Conservation (phyloP, 805 yeast species). For the Candida insectorum region DNA sequence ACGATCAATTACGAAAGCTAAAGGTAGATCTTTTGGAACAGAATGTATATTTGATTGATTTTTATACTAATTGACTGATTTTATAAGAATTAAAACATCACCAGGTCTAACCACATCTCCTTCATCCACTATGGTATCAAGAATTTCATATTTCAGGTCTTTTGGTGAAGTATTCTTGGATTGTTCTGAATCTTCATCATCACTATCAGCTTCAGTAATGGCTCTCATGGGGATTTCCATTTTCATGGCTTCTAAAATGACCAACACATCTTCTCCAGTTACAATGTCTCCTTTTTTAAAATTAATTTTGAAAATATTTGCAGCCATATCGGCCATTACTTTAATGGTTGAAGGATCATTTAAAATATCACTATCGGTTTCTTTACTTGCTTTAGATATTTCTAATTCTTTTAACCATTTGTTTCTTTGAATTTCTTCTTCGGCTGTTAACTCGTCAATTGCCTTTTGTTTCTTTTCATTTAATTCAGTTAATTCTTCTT, state of each 20-base stretch:
- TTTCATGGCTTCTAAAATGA: slow-evolving; percentile 32
- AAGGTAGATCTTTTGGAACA: no score
- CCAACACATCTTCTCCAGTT: slow-evolving; percentile 15
- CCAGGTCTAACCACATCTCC: slow-evolving; percentile 31
- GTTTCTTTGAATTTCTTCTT: slow-evolving; percentile 15
- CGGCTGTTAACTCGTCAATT: slow-evolving; percentile 12
- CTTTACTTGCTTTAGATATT: slow-evolving; percentile 16
- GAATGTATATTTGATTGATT: no score
- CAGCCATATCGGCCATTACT: slow-evolving; percentile 26
- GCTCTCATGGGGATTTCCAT: slow-evolving; percentile 31
- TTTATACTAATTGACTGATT: slow-evolving; percentile 3
- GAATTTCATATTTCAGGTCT: slow-evolving; percentile 13
- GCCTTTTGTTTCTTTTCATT: slow-evolving; percentile 8
- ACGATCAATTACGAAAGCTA: no score
- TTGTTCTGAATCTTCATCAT: slow-evolving; percentile 14
- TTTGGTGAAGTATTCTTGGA: not conserved
- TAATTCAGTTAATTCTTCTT: slow-evolving; percentile 19
- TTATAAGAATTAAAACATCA: slow-evolving; percentile 13
- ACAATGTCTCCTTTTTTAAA: slow-evolving; percentile 18
- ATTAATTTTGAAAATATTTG: slow-evolving; percentile 28
- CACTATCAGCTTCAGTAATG: slow-evolving; percentile 12
- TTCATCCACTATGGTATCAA: slow-evolving; percentile 25
- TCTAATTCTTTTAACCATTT: slow-evolving; percentile 21
- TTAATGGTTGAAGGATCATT: slow-evolving; percentile 19
- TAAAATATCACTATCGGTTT: slow-evolving; percentile 11